A percentile compares a stretch with the other conserved stretches of the same genome.
phyloP scores from a whole-genome alignment of 139 green algal genomes.

The Pleodorina starrii region DNA sequence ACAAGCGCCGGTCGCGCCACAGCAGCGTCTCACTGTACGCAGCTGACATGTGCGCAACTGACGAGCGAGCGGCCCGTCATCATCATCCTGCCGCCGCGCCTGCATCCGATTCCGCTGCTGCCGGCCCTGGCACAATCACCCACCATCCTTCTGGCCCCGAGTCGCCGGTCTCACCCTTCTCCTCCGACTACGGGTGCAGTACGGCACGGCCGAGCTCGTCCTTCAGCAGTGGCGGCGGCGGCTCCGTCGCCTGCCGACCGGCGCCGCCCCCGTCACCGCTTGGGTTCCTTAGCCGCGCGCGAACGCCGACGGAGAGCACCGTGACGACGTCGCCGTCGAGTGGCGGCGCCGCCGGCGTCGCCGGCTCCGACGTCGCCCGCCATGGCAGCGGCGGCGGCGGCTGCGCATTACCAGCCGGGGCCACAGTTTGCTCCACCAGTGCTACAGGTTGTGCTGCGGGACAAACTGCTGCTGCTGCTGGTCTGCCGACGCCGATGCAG shows the following conservation, averaged over 20 bases:
- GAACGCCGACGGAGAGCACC: not conserved
- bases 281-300: not conserved
- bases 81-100: too few species aligned
- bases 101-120: too few species aligned
- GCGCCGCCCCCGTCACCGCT: not conserved
- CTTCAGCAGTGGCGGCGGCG: too few species aligned
- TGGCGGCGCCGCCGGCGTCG: too few species aligned
- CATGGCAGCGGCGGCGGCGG: not conserved
- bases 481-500: not conserved
- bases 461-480: too few species aligned
- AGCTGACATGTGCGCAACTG: not conserved
- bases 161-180: not conserved
- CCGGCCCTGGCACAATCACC: too few species aligned
- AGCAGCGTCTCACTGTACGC: constrained; percentile 2
- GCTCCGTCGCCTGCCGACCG: not conserved
- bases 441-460: too few species aligned
- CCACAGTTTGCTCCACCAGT: not conserved
- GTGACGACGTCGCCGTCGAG: not conserved
- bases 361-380: not conserved
- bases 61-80: not conserved
- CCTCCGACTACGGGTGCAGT: not conserved
- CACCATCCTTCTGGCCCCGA: not conserved
- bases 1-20: not conserved
- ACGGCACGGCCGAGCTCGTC: not conserved
- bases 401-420: not conserved